Evolutionary conservation across 495 filamentous ascomycete genomes (phyloP).

Genomic region (Aspergillus homomorphus): DNA sequence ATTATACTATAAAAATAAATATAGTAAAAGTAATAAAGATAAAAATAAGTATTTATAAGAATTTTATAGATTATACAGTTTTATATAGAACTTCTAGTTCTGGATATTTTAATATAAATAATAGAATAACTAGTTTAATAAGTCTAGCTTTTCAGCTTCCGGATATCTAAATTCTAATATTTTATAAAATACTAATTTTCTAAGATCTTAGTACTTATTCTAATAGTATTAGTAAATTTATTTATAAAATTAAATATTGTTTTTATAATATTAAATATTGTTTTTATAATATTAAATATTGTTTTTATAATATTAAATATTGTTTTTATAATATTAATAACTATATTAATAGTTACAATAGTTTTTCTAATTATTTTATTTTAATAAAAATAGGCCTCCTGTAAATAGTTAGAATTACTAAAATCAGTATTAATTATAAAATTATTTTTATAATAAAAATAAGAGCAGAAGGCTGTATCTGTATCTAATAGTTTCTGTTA

Average conservation of each 20-base stretch:
- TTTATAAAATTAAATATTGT: neutral
- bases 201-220: no score
- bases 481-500: no score
- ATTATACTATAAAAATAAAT: neutral
- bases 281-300: neutral
- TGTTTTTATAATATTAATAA: neutral
- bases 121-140: neutral
- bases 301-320: neutral
- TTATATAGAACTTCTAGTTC: neutral
- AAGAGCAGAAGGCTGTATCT: neutral
- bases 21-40: neutral
- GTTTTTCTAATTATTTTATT: neutral
- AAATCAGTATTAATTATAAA: neutral
- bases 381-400: neutral
- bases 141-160: no score
- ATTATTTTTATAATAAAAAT: neutral
- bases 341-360: no score
- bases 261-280: neutral
- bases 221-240: conserved; percentile 1
- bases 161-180: no score
- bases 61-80: neutral
- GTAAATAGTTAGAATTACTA: neutral
- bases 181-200: no score
- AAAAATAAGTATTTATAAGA: conserved; percentile 4
- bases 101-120: neutral